Percentiles rank a stretch among this genome's conserved stretches.
phyloP scores from a whole-genome alignment of 306 rosid species.

The Parietaria judaica region DNA sequence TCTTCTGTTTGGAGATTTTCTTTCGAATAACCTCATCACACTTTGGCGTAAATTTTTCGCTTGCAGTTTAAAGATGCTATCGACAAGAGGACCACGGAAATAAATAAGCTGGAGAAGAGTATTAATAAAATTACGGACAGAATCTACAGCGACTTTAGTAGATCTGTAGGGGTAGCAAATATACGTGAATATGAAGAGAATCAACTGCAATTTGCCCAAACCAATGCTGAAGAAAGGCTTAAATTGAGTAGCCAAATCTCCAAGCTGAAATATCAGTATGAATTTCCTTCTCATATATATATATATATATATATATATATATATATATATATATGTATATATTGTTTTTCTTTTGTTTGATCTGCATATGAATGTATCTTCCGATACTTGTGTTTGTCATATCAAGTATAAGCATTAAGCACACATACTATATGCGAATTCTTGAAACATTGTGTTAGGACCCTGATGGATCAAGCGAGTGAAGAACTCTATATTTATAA shows the following conservation, averaged over 20 bases:
- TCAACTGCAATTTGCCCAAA: conserved; percentile 72
- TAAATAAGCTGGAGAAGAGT: conserved; percentile 65
- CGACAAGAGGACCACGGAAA: conserved; percentile 59
- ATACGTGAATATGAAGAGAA: conserved; percentile 99
- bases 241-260: conserved; percentile 82
- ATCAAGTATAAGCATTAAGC: too few relatives aligned
- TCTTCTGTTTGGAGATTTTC: conserved; percentile 13
- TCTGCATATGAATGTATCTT: too few relatives aligned
- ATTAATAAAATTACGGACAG: conserved; percentile 86
- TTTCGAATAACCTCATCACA: conserved; percentile 15
- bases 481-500: too few relatives aligned
- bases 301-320: too few relatives aligned
- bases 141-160: conserved; percentile 77
- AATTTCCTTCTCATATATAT: not conserved
- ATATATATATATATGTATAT: too few relatives aligned
- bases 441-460: too few relatives aligned
- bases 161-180: conserved; percentile 90
- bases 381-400: too few relatives aligned
- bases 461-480: too few relatives aligned
- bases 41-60: conserved; percentile 9
- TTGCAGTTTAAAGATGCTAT: conserved; percentile 52
- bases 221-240: conserved; percentile 90
- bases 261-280: conserved; percentile 89
- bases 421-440: too few relatives aligned
- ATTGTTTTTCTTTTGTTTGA: too few relatives aligned